Base-by-base conservation (phyloP, 2,329 filamentous ascomycete species). In the Penicillium sp. region DNA sequence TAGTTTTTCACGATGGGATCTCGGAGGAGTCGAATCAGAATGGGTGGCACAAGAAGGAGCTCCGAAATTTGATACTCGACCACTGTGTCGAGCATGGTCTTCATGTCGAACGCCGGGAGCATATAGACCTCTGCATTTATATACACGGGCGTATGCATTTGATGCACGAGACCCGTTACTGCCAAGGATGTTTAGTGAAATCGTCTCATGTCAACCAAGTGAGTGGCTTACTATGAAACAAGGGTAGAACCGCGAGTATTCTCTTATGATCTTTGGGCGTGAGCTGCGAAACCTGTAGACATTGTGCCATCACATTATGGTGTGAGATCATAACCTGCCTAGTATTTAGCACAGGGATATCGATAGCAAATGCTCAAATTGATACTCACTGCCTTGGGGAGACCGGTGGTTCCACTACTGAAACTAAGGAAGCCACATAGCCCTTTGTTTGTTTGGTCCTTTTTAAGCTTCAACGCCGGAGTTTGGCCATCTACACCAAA, bases 101-200 rank as follows among this genome's bases (percentile, higher is more conserved):
- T 75, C 80, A 88, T 85, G n/a, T 81, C 85, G 72, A 89, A 90
- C 6, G 78, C 71, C 0, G 85, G 83, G 1, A 89, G 78, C 80
- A 89, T 87, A 67, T 85, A 80, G 29, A 89, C 85, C 63, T 88
- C 81, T n/a, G 84, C 84, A 66, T 89, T 88, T 43, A 88, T 74
- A 9, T 85, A 70, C 27, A 88, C 72, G 0, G 87, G 86, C 0
- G 89, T 76, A 66, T 89, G 85, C 58, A 89, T 79, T 37, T 83
- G 78, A 64, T 88, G 85, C 4, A 88, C 81, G 1, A 88, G 78
- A 2, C 86, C 86, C 1, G 85, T 86, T 64, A 87, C 67, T 68
- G 16, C 23, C 3, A 37, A 7, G 16, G 10, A 33, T 35, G 10
- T 26, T 37, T 14, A 49, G 46, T 13, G 23, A 3, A 23, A 21